phyloP scores from a whole-genome alignment of 768 basidiomycete species.

The Obba rivulosa region DNA sequence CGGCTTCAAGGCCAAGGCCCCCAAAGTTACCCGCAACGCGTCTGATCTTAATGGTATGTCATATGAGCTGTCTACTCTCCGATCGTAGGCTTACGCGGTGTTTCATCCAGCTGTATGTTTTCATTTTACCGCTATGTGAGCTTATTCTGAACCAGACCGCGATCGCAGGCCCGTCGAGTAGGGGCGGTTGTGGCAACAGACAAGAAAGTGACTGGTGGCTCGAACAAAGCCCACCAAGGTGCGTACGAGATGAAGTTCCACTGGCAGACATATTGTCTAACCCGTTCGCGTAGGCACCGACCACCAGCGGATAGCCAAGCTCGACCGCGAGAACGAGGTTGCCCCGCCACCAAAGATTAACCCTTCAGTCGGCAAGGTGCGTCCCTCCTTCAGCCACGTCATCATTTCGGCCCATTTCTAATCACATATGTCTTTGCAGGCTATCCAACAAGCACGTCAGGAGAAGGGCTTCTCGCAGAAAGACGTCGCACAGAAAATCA shows the following conservation, averaged over 20 bases:
- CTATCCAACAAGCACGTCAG: slow-evolving; percentile 76
- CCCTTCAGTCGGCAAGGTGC: slow-evolving; percentile 66
- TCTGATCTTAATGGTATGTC: slow-evolving; percentile 50
- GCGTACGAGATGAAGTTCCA: too few species aligned
- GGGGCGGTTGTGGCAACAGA: slow-evolving; percentile 80
- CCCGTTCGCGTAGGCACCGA: slow-evolving; percentile 62
- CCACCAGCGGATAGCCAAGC: slow-evolving; percentile 89
- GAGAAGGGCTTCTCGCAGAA: slow-evolving; percentile 84
- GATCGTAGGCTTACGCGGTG: background rate
- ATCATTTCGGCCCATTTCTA: background rate
- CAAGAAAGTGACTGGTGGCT: slow-evolving; percentile 65
- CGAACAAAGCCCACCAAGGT: slow-evolving; percentile 79
- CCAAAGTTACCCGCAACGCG: slow-evolving; percentile 58
- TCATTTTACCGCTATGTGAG: background rate
- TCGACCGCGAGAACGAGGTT: slow-evolving; percentile 93
- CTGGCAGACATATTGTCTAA: too few species aligned
- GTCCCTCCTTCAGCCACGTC: slow-evolving; percentile 15
- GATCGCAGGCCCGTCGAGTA: slow-evolving; percentile 59
- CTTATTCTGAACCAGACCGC: background rate
- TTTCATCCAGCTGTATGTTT: slow-evolving; percentile 46
- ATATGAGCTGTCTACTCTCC: background rate
- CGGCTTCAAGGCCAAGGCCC: slow-evolving; percentile 57
- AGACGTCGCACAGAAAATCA: slow-evolving; percentile 88
- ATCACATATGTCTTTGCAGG: slow-evolving; percentile 35
- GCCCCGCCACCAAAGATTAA: slow-evolving; percentile 83